These are phyloP conservation scores for Aspergillus sp. DNA, from an alignment of 2,329 filamentous ascomycete species.

Conservation along the genomic window DNA sequence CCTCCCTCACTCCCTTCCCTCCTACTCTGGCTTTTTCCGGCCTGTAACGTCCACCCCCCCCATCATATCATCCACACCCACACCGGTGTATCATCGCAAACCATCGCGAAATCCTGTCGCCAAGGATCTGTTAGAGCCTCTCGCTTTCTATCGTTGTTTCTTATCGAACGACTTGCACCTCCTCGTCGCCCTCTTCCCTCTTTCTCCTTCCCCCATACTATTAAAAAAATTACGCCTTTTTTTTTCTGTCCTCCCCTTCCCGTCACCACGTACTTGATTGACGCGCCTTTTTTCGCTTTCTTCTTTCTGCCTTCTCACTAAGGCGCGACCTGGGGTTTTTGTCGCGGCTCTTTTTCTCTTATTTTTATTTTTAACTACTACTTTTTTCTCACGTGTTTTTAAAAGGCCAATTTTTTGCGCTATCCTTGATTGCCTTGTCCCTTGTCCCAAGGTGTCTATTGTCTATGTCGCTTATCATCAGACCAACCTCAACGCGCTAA, in stretches of 20 bases:
- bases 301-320: background rate
- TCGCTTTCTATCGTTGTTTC: background rate
- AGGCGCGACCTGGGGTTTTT: background rate
- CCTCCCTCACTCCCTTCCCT: slow-evolving; percentile 12
- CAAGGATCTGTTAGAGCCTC: background rate
- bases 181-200: too few relatives aligned
- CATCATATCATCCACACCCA: background rate
- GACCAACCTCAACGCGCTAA: slow-evolving; percentile 15
- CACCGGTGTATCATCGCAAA: background rate
- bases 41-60: too few relatives aligned
- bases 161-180: too few relatives aligned
- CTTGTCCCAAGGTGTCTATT: slow-evolving; percentile 8
- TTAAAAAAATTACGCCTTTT: too few relatives aligned
- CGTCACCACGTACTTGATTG: background rate
- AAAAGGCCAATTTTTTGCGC: background rate
- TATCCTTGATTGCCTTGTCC: background rate
- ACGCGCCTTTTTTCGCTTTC: background rate
- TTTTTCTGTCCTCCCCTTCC: background rate
- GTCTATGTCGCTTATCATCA: slow-evolving; percentile 23
- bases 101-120: background rate
- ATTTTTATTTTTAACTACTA: background rate
- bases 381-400: background rate
- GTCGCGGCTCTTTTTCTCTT: background rate
- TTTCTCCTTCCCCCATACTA: too few relatives aligned
- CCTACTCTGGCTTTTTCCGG: too few relatives aligned